phyloP scores from a whole-genome alignment of 2,329 filamentous ascomycete genomes.

The Nemania diffusa region DNA sequence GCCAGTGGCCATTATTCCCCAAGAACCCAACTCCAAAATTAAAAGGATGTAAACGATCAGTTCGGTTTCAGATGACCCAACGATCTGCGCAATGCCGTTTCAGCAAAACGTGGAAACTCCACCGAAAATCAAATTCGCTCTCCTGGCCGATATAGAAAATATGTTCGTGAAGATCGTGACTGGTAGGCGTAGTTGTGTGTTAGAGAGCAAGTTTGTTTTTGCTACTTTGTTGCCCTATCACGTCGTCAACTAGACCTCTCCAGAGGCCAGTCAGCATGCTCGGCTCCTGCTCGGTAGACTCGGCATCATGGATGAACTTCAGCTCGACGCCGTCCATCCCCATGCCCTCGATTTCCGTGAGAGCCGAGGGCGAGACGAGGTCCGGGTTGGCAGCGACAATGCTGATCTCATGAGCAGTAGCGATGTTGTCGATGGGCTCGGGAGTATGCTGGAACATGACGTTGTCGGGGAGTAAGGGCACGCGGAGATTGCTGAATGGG shows the following conservation, averaged over 20 bases:
- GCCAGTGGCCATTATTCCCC: no score
- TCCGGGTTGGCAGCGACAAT: slow-evolving; percentile 69
- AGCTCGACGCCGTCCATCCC: slow-evolving; percentile 66
- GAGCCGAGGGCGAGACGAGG: slow-evolving; percentile 59
- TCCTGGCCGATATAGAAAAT: slow-evolving; percentile 11
- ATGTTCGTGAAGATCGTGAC: slow-evolving; percentile 33
- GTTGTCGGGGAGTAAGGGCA: slow-evolving; percentile 71
- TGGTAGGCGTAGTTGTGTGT: background rate
- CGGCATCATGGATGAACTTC: slow-evolving; percentile 59
- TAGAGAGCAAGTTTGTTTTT: slow-evolving; percentile 46
- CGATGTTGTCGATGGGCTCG: slow-evolving; percentile 56
- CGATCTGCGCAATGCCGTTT: slow-evolving; percentile 5
- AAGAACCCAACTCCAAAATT: slow-evolving; percentile 30
- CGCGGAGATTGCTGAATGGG: slow-evolving; percentile 58
- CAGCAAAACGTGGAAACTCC: background rate
- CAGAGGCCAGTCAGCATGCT: slow-evolving; percentile 66
- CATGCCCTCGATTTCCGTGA: slow-evolving; percentile 69
- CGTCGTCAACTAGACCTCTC: slow-evolving; percentile 65
- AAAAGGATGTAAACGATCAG: slow-evolving; percentile 23
- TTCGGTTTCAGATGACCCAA: background rate
- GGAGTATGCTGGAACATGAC: slow-evolving; percentile 58
- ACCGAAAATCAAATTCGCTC: slow-evolving; percentile 19
- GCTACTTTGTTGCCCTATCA: slow-evolving; percentile 45
- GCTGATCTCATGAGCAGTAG: slow-evolving; percentile 59
- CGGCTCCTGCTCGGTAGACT: slow-evolving; percentile 46